These are phyloP conservation scores for Auriscalpium microsporum DNA, from an alignment of 768 basidiomycete species.

Conservation along the genomic window DNA sequence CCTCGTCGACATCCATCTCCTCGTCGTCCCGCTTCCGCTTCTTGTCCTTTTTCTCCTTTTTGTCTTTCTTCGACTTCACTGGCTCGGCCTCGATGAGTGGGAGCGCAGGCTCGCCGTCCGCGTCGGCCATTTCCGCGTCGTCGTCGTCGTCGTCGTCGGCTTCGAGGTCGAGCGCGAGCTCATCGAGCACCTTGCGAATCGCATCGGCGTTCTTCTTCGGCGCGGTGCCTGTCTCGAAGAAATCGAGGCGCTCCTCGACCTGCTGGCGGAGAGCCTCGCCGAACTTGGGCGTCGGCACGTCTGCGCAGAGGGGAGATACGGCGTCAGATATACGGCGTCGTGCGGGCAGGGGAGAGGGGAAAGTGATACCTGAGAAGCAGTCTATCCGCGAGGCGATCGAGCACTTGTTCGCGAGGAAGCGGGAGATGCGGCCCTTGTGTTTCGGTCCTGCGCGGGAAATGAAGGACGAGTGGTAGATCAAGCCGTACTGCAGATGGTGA, in stretches of 20 bases:
- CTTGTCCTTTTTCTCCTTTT: constrained; percentile 55
- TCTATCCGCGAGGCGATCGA: constrained; percentile 96
- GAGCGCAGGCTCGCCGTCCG: constrained; percentile 39
- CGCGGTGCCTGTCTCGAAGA: constrained; percentile 88
- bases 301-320: constrained; percentile 27
- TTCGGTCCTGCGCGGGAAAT: constrained; percentile 92
- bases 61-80: constrained; percentile 45
- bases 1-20: constrained; percentile 49
- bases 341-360: neutral
- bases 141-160: constrained; percentile 46
- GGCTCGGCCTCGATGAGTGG: constrained; percentile 48
- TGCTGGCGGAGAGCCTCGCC: constrained; percentile 90
- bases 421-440: constrained; percentile 94
- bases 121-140: constrained; percentile 33
- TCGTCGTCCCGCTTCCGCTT: constrained; percentile 64
- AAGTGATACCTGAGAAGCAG: constrained; percentile 70
- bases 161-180: constrained; percentile 60
- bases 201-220: constrained; percentile 89
- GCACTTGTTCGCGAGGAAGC: constrained; percentile 99
- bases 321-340: neutral
- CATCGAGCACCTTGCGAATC: constrained; percentile 83
- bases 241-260: constrained; percentile 90
- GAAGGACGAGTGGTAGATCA: constrained; percentile 96
- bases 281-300: constrained; percentile 83
- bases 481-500: constrained; percentile 64